Base-by-base conservation (phyloP, 1,284 basidiomycete species). In the Trichosporon sp. region DNA sequence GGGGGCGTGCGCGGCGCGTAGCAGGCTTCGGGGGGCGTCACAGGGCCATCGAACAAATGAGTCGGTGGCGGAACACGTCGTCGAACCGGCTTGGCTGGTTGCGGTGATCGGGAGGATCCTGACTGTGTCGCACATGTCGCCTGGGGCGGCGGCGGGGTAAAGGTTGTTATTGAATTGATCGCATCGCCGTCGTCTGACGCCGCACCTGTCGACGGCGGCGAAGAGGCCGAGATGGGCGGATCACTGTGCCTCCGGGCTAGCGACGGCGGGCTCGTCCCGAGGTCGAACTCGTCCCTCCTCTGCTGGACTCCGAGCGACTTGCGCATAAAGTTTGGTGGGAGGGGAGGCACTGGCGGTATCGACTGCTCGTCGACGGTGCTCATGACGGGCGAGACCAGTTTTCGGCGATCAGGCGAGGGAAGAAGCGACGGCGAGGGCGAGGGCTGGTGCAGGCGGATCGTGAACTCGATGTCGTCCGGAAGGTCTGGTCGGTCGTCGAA, bases 11-110 rank as follows among this genome's bases (percentile, higher is more conserved):
- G 56, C 29, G 56, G 56, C 13, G 56, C 56, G 27, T 60, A 60
- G 56, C 56, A n/a, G 15, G 56, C 56, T 31, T 60, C 56, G 27
- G 56, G 56, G 27, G 56, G 56, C 56, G 56, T 60, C 56, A 60
- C 56, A 31, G 56, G 56, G 27, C 56, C 56, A 31, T 60, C 56
- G 56, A 60, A 60, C 56, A 60, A 31, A 31, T 60, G 56, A 18
- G 56, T 60, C 56, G 56, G 56, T 31, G 56, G 56, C 56, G 56
- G 56, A n/a, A 31, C 29, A n/a, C 56, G 56, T 31, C 56, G 56
- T 31, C 47, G 47, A 51, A 51, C 47, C 5, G 47, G 47, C 23
- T 51, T 51, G 21, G 47, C 2, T 9, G 47, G 21, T 25, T 12
- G 34, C 34, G 47, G 47, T 51, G 47, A 51, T 51, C 47, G 47